Base-by-base conservation (phyloP, 768 basidiomycete species). In the Asterophora parasitica region DNA sequence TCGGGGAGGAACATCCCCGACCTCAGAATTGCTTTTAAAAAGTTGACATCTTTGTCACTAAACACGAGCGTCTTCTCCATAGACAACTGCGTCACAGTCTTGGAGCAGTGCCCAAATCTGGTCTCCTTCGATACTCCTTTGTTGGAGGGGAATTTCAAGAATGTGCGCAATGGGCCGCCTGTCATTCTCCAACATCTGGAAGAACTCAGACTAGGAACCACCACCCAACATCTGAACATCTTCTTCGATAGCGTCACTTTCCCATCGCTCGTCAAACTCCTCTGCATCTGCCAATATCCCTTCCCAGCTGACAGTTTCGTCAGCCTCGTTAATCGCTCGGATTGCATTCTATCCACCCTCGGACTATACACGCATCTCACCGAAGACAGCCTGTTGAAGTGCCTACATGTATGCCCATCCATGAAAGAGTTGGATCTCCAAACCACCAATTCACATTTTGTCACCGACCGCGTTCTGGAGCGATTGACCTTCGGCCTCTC, bases 21-120 rank as follows among this genome's bases (percentile, higher is more conserved):
- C 4, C 23, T 53, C 35, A 43, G 37, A 13, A 32, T 46, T n/a
- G 48, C 52, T 15, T 50, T 43, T 33, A 11, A 17, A 10, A 27
- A 23, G 20, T 36, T 50, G 17, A 49, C 43, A 11, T 49, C 34
- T 12, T 38, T 47, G 15, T 7, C 15, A 15, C 32, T 46, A 1
- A 23, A 36, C 8, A 39, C 30, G 9, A 12, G 42, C 26, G 41
- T 43, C 11, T 46, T 49, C 19, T 35, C 44, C 5, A 12, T 46
- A 17, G 38, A 53, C n/a, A 46, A 39, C 27, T 41, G 48, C n/a
- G 28, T 36, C 17, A 30, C 46, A 34, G 33, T 49, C 7, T 26
- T 53, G 15, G 19, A 35, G 23, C 48, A 53, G 20, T 53, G 51
- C 27, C 33, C 31, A 10, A 43, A 36, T 26, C 42, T 53, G 16